phyloP scores from a whole-genome alignment of 129 eudicot genomes.

The Saussurea involucrata region DNA sequence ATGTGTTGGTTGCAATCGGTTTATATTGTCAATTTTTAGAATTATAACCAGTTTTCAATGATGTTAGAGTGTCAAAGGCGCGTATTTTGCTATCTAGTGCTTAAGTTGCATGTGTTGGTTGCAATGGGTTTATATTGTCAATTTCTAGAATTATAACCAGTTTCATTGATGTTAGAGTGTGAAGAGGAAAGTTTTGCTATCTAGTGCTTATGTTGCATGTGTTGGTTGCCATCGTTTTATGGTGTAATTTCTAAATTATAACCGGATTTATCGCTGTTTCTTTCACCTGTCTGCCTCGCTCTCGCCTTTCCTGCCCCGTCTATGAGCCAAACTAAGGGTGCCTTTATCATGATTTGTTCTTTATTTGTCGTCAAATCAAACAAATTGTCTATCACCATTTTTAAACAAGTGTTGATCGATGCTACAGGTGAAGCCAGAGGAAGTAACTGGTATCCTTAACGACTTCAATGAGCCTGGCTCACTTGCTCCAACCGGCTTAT shows the following conservation, averaged over 20 bases:
- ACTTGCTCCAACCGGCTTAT: constrained; percentile 91
- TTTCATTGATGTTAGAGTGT: neutral
- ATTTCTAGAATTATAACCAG: neutral
- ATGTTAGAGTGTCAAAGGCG: neutral
- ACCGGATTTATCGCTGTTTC: too few relatives aligned
- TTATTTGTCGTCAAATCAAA: neutral
- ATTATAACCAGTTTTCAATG: neutral
- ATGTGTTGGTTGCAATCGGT: neutral
- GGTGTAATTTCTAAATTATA: neutral
- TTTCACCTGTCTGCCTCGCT: too few relatives aligned
- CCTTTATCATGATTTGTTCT: neutral
- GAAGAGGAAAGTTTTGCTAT: neutral
- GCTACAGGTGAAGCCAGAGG: constrained; percentile 75
- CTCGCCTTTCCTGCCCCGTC: too few relatives aligned
- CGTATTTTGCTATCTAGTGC: neutral
- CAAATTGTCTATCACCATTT: neutral
- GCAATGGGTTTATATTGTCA: neutral
- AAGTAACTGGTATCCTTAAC: constrained; percentile 58
- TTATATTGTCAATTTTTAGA: neutral
- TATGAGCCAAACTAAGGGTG: too few relatives aligned
- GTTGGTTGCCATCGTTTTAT: neutral
- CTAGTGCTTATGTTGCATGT: neutral
- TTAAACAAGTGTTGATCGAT: neutral
- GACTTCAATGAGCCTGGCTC: constrained; percentile 80
- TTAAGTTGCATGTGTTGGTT: constrained; percentile 3